A percentile compares a stretch with the other conserved stretches of the same genome.
Evolutionary conservation across 768 basidiomycete species (phyloP).

Genomic region (Leccinum uliginosum): DNA sequence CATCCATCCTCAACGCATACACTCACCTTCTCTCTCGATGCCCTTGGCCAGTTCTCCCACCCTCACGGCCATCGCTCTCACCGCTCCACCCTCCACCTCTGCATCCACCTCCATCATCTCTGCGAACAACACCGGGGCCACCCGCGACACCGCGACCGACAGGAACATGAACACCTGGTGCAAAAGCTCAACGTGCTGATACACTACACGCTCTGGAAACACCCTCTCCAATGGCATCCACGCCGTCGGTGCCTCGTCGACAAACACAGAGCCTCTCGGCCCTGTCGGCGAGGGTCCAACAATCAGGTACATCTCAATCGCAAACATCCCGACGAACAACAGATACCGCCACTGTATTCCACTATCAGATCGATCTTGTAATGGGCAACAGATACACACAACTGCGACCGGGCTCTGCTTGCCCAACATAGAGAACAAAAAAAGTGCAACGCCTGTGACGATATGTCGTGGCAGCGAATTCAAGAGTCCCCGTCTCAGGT

Average conservation of each 20-base stretch:
- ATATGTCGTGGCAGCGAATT: slow-evolving; percentile 65
- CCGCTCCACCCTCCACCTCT: slow-evolving; percentile 18
- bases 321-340: slow-evolving; percentile 58
- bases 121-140: slow-evolving; percentile 65
- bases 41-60: slow-evolving; percentile 39
- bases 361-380: slow-evolving; percentile 11
- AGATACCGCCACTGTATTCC: slow-evolving; percentile 70
- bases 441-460: slow-evolving; percentile 49
- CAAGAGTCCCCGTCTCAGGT: slow-evolving; percentile 60
- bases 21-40: slow-evolving; percentile 54
- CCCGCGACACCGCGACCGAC: slow-evolving; percentile 65
- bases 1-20: too few relatives aligned
- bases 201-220: slow-evolving; percentile 64
- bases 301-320: slow-evolving; percentile 61
- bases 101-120: slow-evolving; percentile 24
- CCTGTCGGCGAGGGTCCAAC: slow-evolving; percentile 40
- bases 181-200: slow-evolving; percentile 74
- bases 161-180: slow-evolving; percentile 75
- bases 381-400: slow-evolving; percentile 41
- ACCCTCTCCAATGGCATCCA: slow-evolving; percentile 34
- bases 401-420: slow-evolving; percentile 57
- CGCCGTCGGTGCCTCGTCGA: slow-evolving; percentile 12
- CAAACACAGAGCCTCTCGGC: slow-evolving; percentile 16
- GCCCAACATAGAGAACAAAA: slow-evolving; percentile 62
- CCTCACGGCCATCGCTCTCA: slow-evolving; percentile 40